phyloP scores from a whole-genome alignment of 108 stramenopile genomes.

The Skeletonema tropicum region DNA sequence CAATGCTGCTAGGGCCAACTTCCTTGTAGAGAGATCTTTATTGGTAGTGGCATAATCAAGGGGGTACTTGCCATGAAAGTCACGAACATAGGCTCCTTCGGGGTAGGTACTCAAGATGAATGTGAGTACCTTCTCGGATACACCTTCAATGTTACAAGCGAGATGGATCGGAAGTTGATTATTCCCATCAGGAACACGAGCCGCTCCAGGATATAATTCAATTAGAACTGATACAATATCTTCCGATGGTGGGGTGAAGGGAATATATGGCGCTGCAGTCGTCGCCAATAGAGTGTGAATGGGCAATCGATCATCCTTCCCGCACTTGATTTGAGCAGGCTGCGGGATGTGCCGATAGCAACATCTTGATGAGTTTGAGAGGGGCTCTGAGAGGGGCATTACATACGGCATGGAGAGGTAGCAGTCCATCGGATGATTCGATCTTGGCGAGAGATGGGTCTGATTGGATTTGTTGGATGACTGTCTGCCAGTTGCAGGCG shows the following conservation, averaged over 20 bases:
- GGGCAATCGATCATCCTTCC: constrained; percentile 13
- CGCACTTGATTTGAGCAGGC: constrained; percentile 7
- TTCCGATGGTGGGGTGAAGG: background rate
- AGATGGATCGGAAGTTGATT: constrained; percentile 32
- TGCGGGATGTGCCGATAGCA: constrained; percentile 8
- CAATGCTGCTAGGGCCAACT: constrained; percentile 28
- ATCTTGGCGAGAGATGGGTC: constrained; percentile 18
- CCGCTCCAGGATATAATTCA: constrained; percentile 25
- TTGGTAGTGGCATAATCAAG: constrained; percentile 17
- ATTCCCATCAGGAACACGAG: constrained; percentile 7
- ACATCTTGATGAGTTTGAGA: constrained; percentile 18
- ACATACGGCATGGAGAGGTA: constrained; percentile 20
- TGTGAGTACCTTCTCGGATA: constrained; percentile 21
- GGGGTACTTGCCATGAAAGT: constrained; percentile 22
- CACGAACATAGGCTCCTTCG: constrained; percentile 34
- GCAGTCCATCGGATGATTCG: background rate
- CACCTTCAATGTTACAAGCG: constrained; percentile 8
- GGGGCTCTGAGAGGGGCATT: constrained; percentile 7
- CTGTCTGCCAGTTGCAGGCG: constrained; percentile 10
- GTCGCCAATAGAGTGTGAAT: constrained; percentile 14
- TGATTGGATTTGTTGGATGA: constrained; percentile 13
- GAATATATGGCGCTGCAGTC: background rate
- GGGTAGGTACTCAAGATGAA: constrained; percentile 31
- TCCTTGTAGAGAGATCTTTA: constrained; percentile 21
- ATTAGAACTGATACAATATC: constrained; percentile 12